A percentile compares a stretch with the other conserved stretches of the same genome.
Conservation (phyloP, 2,329 filamentous ascomycete genomes). For the Beauveria sp. region DNA sequence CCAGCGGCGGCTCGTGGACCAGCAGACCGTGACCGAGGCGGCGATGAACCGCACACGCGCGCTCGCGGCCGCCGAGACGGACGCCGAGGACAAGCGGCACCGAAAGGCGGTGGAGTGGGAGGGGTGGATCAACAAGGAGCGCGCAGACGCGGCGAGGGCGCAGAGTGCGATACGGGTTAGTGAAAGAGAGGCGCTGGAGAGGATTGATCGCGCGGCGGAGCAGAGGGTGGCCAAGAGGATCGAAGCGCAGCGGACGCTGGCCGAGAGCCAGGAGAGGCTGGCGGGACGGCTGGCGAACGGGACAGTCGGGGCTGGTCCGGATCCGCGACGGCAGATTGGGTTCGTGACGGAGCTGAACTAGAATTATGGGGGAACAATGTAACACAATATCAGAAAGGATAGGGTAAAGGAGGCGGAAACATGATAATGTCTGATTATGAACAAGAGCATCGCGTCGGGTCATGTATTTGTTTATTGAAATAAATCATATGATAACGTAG, state of each 20-base stretch:
- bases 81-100: slow-evolving; percentile 37
- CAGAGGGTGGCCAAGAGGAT: slow-evolving; percentile 37
- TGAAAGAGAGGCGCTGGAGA: slow-evolving; percentile 44
- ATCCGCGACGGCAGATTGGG: slow-evolving; percentile 44
- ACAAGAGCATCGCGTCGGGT: neutral
- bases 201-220: slow-evolving; percentile 39
- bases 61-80: slow-evolving; percentile 39
- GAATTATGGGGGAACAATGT: neutral
- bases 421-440: no score
- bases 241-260: slow-evolving; percentile 44
- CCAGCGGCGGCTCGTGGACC: slow-evolving; percentile 34
- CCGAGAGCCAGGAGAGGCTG: slow-evolving; percentile 37
- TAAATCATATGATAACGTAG: neutral
- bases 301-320: slow-evolving; percentile 13
- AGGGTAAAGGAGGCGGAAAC: no score
- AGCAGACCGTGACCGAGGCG: slow-evolving; percentile 39
- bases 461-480: neutral
- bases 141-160: slow-evolving; percentile 40
- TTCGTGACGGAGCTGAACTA: slow-evolving; percentile 46
- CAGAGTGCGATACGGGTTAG: slow-evolving; percentile 40
- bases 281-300: slow-evolving; percentile 37
- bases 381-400: no score
- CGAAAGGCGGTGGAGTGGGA: slow-evolving; percentile 42
- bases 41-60: slow-evolving; percentile 35
- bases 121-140: slow-evolving; percentile 35